Evolutionary conservation across 306 rosid genomes (phyloP).

Genomic region (Spatholobus suberectus): DNA sequence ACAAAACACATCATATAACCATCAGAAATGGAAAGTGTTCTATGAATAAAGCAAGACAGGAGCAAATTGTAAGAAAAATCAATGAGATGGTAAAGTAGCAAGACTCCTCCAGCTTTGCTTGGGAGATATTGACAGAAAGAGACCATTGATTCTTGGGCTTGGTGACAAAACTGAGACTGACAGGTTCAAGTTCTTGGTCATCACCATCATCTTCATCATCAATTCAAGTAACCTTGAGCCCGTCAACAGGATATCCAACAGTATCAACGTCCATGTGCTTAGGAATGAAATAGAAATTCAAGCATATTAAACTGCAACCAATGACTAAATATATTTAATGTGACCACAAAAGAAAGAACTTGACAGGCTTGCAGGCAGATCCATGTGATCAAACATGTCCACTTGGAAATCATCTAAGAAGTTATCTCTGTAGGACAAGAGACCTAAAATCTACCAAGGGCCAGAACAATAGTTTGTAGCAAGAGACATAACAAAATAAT

Average conservation of each 20-base stretch:
- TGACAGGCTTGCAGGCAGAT: not conserved
- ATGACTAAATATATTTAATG: not conserved
- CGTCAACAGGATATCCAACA: slow-evolving; percentile 21
- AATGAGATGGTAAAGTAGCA: slow-evolving; percentile 48
- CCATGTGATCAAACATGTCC: not conserved
- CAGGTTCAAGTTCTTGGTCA: not conserved
- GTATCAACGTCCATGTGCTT: not conserved
- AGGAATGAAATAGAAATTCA: not conserved
- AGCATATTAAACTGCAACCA: not conserved
- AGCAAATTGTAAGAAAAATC: not conserved
- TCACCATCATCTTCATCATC: not conserved
- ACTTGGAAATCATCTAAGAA: not conserved
- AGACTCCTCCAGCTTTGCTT: slow-evolving; percentile 82
- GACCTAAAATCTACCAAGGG: not conserved
- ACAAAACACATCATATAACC: not conserved
- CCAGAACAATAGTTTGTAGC: not conserved
- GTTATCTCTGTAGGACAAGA: too few species aligned
- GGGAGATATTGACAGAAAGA: slow-evolving; percentile 67
- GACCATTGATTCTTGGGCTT: slow-evolving; percentile 57
- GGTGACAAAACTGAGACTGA: not conserved
- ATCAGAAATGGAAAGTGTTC: not conserved
- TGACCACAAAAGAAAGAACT: not conserved
- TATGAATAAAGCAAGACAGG: not conserved
- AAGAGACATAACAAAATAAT: not conserved
- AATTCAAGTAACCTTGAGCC: slow-evolving; percentile 38